phyloP scores from a whole-genome alignment of 1,284 basidiomycete species.

The Apiotrichum gracile region DNA sequence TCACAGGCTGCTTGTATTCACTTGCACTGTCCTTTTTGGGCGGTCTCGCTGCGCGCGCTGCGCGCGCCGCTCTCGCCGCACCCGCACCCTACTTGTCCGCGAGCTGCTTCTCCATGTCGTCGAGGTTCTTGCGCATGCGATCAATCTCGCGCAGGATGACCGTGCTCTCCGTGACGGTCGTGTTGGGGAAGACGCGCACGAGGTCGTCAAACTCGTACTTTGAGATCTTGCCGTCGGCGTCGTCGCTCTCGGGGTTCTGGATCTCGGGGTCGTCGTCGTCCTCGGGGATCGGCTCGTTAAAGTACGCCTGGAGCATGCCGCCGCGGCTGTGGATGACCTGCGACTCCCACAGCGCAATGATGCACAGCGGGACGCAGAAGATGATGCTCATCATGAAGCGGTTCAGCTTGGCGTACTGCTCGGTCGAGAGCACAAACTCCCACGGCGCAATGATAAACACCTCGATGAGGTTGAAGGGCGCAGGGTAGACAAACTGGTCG shows the following conservation, averaged over 20 bases:
- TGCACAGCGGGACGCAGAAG: constrained; percentile 70
- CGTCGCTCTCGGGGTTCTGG: constrained; percentile 53
- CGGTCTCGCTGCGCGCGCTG: too few relatives aligned
- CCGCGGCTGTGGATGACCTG: constrained; percentile 51
- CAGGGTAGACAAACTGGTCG: constrained; percentile 51
- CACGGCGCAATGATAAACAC: constrained; percentile 70
- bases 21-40: too few relatives aligned
- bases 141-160: constrained; percentile 62
- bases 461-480: constrained; percentile 68
- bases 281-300: constrained; percentile 56
- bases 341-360: constrained; percentile 72
- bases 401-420: constrained; percentile 57
- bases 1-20: too few relatives aligned
- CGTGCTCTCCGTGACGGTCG: constrained; percentile 57
- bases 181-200: constrained; percentile 63
- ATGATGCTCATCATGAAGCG: constrained; percentile 66
- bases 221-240: constrained; percentile 55
- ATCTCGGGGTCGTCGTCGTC: constrained; percentile 65
- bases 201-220: constrained; percentile 69
- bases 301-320: constrained; percentile 59
- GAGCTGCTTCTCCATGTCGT: constrained; percentile 55
- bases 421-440: constrained; percentile 55
- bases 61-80: too few relatives aligned
- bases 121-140: constrained; percentile 57
- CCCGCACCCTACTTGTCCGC: constrained; percentile 33